Evolutionary conservation across 139 green algal genomes (phyloP), one percentile per base, ranked within the genome.

Genomic region (Deuterostichococcus epilithicus): DNA sequence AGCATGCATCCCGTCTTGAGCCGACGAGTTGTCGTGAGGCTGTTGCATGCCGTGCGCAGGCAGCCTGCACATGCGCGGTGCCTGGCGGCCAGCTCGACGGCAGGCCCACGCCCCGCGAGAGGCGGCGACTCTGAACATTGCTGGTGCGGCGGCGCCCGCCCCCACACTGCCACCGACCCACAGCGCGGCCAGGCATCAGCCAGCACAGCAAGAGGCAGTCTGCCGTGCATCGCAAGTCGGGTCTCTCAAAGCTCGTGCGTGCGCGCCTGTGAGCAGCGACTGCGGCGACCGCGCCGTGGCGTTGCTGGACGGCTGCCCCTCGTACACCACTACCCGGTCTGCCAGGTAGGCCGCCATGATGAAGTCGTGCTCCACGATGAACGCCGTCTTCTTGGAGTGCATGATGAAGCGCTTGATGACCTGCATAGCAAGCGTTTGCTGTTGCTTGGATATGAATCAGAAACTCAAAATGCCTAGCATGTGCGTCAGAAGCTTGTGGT

Each of bases 291-390:
- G 78, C 2, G 96, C 96, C 4, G 83, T 91, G 58, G 94, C 95
- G 8, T 90, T 70, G 74, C 88, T 85, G 37, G 88, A 94, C 10
- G 96, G 92, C 81, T 88, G 44, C 26, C 96, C 96, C 72, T 98
- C 92, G 80, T 99, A 99, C 72, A 99, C 95, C 39, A 99, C 93
- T 68, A 99, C 96, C 0, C 86, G 81, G 88, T 99, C 95, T 23
- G 96, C 95, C 68, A 99, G 89, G 88, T 99, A 99, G 15, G 96
- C 96, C 35, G 96, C 94, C 96, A 99, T 99, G 94, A 99, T 99
- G 90, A 99, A 99, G 78, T 99, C 96, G 86, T 99, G 96, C 92
- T 99, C 96, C 81, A 99, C 96, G 15, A 99, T 93, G 85, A 99
- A 99, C 28, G 96, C 96, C 10, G 94, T 98, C 92, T 99, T 99